Evolutionary conservation across 106 monocot species (phyloP).

Genomic region (Dactylorhiza incarnata): DNA sequence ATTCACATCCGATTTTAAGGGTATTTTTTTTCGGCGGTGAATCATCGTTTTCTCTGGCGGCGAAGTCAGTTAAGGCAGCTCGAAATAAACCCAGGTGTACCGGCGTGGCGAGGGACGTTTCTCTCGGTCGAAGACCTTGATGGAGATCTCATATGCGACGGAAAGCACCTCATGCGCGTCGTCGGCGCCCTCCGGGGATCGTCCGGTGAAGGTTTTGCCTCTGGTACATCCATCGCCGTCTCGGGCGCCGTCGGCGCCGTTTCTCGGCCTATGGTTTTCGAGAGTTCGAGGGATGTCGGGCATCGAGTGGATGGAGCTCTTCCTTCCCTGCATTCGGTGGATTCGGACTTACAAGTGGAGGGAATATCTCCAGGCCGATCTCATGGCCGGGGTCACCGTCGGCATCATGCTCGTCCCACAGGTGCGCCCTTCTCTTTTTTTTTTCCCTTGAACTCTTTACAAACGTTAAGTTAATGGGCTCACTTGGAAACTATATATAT

Average conservation of each 20-base stretch:
- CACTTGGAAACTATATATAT: no score
- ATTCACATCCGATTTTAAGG: no score
- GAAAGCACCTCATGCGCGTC: not conserved
- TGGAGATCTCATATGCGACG: conserved; percentile 14
- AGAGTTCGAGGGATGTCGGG: conserved; percentile 30
- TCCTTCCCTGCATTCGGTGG: conserved; percentile 83
- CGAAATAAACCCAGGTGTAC: not conserved
- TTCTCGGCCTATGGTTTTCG: conserved; percentile 9
- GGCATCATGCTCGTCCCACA: conserved; percentile 99
- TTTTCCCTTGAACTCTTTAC: not conserved
- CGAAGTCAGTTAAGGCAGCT: not conserved
- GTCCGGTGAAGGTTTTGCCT: conserved; percentile 41
- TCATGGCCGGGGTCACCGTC: conserved; percentile 85
- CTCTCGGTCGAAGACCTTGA: not conserved
- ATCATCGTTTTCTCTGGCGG: not conserved
- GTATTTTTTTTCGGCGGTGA: no score
- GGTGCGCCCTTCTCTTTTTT: conserved; percentile 21
- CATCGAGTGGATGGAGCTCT: conserved; percentile 50
- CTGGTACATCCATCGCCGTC: conserved; percentile 32
- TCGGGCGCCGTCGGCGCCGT: not conserved
- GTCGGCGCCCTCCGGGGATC: conserved; percentile 7
- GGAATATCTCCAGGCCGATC: conserved; percentile 77
- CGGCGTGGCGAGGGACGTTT: not conserved
- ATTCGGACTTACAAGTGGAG: conserved; percentile 54
- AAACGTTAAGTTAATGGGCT: not conserved